Conservation (phyloP, 257 asterid species). For the Datura wrightii region DNA sequence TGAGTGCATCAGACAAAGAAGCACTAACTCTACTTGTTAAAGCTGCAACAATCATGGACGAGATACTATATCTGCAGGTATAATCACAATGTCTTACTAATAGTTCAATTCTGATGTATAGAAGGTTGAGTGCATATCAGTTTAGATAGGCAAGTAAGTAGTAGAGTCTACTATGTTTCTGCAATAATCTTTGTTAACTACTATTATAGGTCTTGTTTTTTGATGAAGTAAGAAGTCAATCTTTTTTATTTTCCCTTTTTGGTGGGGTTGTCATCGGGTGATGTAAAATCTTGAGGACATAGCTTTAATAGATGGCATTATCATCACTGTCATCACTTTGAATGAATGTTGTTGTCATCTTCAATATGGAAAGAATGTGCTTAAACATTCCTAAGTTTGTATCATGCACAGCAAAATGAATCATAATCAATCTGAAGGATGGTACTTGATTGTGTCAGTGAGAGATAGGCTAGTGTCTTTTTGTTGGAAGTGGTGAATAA, state of each 20-base stretch:
- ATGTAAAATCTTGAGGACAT: neutral
- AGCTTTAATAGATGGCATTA: neutral
- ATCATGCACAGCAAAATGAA: neutral
- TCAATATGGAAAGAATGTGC: conserved; percentile 17
- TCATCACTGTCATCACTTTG: neutral
- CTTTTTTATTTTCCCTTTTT: conserved; percentile 6
- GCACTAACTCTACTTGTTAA: conserved; percentile 62
- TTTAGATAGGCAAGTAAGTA: neutral
- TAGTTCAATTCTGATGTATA: conserved; percentile 2
- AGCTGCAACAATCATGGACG: conserved; percentile 85
- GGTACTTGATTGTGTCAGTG: conserved; percentile 12
- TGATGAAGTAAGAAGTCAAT: neutral
- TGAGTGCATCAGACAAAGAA: conserved; percentile 74
- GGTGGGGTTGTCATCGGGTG: neutral
- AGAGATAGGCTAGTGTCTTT: neutral
- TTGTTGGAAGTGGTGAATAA: neutral
- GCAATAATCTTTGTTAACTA: neutral
- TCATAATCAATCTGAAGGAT: conserved; percentile 14
- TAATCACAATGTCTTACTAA: neutral
- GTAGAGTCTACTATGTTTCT: neutral
- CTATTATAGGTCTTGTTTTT: neutral
- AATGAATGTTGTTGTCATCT: neutral
- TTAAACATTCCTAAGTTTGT: conserved; percentile 8
- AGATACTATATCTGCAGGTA: conserved; percentile 85
- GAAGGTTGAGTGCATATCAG: neutral